These are phyloP conservation scores for Linanthus parryae DNA, from an alignment of 148 eudicot genomes.

Conservation along the genomic window DNA sequence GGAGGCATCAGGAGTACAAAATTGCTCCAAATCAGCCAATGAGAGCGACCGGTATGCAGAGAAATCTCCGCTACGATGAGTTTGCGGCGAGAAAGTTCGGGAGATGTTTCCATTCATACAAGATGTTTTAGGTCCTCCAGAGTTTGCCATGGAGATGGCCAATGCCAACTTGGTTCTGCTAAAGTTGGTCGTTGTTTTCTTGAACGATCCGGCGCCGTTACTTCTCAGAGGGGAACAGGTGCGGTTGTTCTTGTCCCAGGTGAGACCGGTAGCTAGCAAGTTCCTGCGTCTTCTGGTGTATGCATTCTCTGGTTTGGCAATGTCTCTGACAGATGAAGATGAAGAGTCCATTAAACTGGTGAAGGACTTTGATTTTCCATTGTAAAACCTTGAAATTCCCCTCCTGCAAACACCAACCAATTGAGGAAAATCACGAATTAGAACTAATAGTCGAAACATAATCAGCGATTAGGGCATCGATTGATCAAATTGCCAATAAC, in stretches of 20 bases:
- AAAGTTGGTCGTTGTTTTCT: constrained; percentile 24
- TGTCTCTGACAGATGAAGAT: constrained; percentile 44
- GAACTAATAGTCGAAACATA: background rate
- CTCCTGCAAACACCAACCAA: constrained; percentile 29
- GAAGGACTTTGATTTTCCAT: constrained; percentile 79
- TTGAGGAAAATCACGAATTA: background rate
- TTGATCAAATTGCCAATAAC: background rate
- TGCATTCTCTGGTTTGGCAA: constrained; percentile 57
- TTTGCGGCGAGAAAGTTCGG: no score
- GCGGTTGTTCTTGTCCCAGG: constrained; percentile 23
- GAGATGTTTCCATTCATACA: no score
- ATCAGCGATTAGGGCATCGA: background rate
- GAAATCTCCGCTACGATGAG: no score
- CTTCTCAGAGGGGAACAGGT: constrained; percentile 16
- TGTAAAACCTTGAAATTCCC: constrained; percentile 73
- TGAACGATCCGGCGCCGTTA: constrained; percentile 43
- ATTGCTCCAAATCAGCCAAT: no score
- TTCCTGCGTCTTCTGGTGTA: constrained; percentile 59
- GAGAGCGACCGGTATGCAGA: no score
- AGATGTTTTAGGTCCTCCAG: no score
- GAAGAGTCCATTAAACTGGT: constrained; percentile 48
- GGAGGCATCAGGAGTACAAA: no score
- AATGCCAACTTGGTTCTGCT: constrained; percentile 37
- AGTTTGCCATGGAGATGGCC: constrained; percentile 38
- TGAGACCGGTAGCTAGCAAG: constrained; percentile 30